phyloP scores from a whole-genome alignment of 805 yeast genomes.

The Wickerhamiella bombiphila region DNA sequence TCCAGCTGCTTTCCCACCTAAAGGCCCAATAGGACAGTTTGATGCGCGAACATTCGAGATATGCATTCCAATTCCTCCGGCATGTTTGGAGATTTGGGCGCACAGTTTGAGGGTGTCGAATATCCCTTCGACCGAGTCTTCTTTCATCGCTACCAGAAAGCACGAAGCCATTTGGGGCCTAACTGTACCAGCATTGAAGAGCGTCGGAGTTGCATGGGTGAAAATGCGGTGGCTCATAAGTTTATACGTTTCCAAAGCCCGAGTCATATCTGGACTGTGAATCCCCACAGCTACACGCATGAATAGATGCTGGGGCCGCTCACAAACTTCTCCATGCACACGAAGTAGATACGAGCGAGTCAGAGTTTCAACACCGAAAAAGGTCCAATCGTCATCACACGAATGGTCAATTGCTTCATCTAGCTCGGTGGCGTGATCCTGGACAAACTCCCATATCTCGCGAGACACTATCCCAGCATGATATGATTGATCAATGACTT shows the following conservation, averaged over 20 bases:
- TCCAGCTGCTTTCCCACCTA: constrained; percentile 72
- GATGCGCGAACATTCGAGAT: constrained; percentile 63
- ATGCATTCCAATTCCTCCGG: constrained; percentile 90
- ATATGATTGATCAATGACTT: constrained; percentile 50
- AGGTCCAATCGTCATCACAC: constrained; percentile 58
- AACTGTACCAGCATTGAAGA: constrained; percentile 80
- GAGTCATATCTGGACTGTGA: constrained; percentile 46
- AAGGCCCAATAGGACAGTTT: constrained; percentile 30
- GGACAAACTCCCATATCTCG: constrained; percentile 41
- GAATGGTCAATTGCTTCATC: constrained; percentile 52
- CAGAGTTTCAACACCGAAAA: constrained; percentile 79
- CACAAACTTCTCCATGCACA: constrained; percentile 43
- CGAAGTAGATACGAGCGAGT: constrained; percentile 62
- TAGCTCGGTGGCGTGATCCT: constrained; percentile 41
- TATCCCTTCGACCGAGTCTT: constrained; percentile 86
- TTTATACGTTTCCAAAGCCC: constrained; percentile 50
- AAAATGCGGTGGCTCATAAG: constrained; percentile 71
- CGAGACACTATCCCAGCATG: constrained; percentile 47
- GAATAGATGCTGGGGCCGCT: constrained; percentile 75
- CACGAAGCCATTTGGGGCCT: constrained; percentile 75
- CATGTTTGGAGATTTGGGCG: constrained; percentile 78
- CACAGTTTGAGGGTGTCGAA: constrained; percentile 72
- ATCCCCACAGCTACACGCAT: constrained; percentile 85
- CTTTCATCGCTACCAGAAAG: constrained; percentile 75
- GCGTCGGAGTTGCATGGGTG: constrained; percentile 88